Percentiles rank a stretch among this genome's conserved stretches.
These are phyloP conservation scores for Acacia concinna DNA, from an alignment of 331 rosid genomes.

Conservation along the genomic window DNA sequence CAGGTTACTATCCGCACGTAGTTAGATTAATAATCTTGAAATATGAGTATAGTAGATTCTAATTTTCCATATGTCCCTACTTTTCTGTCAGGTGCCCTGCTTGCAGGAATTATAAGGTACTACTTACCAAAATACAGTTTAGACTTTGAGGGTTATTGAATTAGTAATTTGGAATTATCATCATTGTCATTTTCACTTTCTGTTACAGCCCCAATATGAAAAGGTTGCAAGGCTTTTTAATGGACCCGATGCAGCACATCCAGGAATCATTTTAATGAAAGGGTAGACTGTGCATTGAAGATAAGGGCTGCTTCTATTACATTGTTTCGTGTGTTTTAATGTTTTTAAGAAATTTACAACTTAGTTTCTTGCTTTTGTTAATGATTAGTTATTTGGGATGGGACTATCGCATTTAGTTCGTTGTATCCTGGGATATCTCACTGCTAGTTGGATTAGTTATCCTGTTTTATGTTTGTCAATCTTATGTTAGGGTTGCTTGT, in stretches of 20 bases:
- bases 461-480: background rate
- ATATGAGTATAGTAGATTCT: conserved; percentile 21
- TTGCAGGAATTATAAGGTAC: conserved; percentile 3
- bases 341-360: background rate
- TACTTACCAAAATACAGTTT: background rate
- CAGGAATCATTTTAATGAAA: conserved; percentile 75
- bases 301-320: conserved; percentile 37
- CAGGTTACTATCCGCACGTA: conserved; percentile 21
- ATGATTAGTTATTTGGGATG: background rate
- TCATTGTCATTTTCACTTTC: background rate
- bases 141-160: background rate
- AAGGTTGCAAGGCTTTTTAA: conserved; percentile 93
- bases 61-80: conserved; percentile 7
- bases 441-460: background rate
- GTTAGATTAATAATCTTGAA: conserved; percentile 9
- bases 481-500: background rate
- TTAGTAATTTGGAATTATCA: background rate
- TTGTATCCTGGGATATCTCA: background rate
- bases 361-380: background rate
- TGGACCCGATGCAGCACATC: conserved; percentile 39
- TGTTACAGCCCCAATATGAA: conserved; percentile 81
- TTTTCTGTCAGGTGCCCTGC: background rate
- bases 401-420: background rate
- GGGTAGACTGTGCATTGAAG: conserved; percentile 89
- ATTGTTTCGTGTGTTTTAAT: conserved; percentile 16